A percentile compares a stretch with the other conserved stretches of the same genome.
Conservation (phyloP, 1,284 basidiomycete species). For the Boletus sp. region DNA sequence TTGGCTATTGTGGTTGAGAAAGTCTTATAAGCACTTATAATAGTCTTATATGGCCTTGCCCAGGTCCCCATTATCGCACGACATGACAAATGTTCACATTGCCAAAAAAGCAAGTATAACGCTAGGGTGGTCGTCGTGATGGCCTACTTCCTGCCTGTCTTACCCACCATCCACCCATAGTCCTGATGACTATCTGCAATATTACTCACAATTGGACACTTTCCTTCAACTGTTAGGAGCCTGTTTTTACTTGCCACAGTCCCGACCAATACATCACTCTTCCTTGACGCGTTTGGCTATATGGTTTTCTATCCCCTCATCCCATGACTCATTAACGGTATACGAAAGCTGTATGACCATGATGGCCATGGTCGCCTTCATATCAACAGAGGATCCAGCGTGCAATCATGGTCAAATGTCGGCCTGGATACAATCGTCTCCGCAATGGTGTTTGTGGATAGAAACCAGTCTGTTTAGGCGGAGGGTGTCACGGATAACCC, state of each 20-base stretch:
- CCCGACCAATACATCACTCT: not conserved
- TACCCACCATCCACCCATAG: too few relatives aligned
- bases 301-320: not conserved
- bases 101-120: too few relatives aligned
- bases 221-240: not conserved
- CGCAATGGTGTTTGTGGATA: not conserved
- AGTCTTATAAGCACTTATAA: too few relatives aligned
- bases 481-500: not conserved
- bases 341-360: slow-evolving; percentile 14
- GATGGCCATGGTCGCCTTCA: not conserved
- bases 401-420: not conserved
- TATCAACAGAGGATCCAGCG: slow-evolving; percentile 11
- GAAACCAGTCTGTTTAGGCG: not conserved
- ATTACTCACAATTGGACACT: too few relatives aligned
- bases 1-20: too few relatives aligned
- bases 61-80: too few relatives aligned
- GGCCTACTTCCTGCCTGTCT: too few relatives aligned
- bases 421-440: not conserved
- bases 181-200: too few relatives aligned
- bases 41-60: too few relatives aligned
- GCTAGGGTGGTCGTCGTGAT: too few relatives aligned
- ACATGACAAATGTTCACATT: too few relatives aligned
- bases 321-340: slow-evolving; percentile 12
- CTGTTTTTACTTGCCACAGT: not conserved
- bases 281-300: not conserved